Base-by-base conservation (phyloP, 2,329 filamentous ascomycete genomes). In the Thelonectria discophora region DNA sequence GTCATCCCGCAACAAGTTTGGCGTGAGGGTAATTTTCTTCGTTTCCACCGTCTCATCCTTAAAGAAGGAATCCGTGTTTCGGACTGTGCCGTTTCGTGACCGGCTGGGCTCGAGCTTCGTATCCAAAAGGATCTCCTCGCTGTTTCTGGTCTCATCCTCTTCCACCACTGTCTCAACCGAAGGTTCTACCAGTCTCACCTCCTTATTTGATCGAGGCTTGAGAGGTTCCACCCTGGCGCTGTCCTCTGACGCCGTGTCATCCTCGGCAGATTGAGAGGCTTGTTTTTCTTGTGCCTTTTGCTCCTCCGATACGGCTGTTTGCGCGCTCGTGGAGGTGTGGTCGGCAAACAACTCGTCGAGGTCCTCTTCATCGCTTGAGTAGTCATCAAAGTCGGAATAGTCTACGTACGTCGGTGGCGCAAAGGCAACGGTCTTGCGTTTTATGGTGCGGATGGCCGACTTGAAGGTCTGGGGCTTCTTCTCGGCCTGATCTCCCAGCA, bases 31-130 rank as follows among this genome's bases (percentile, higher is more conserved):
- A 68, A 99, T 98, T 80, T 98, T 98, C 77, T 96, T 93, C 3
- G 95, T 97, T 77, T 98, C 95, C 39, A 93, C 90, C 32, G 88
- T 93, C 73, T 99, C 94, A 73, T 98, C 95, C 77, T 93, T 97
- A 83, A 97, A 97, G 82, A 98, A 97, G 1, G 94, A 97, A 77
- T 98, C 94, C 5, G 93, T 94, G 74, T 96, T 96, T 65, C 94
- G 87, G 46, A 97, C 86, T 20, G 91, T 94, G 43, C 93, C 93
- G 69, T 97, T 96, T 65, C 90, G 88, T 37, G 92, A 93, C 73
- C 90, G 87, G 74, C 83, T 84, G 2, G 80, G 78, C 43, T 85
- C 81, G 58, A 77, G 70, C 63, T 82, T 87, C 48, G 76, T 79
- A 49, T 88, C 86, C 58, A 89, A 84, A 3, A 87, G 84, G 3